Conservation (phyloP, 495 filamentous ascomycete species). For the Penicillium steckii region DNA sequence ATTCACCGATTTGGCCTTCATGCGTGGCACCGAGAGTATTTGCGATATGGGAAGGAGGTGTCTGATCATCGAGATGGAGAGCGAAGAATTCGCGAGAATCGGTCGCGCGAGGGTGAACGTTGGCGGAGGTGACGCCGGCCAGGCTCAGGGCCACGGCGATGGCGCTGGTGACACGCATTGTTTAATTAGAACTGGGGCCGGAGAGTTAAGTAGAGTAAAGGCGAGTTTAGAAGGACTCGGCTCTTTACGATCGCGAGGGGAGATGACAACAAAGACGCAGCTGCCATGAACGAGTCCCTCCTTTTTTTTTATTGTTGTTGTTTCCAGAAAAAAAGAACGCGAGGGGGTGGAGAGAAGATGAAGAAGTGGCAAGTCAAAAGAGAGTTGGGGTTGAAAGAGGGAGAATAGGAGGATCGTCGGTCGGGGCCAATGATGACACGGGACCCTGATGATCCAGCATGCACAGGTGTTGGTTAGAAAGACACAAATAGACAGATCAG, state of each 20-base stretch:
- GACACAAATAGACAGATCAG: no score
- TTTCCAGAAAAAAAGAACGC: not conserved
- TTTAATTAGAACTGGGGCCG: conserved; percentile 12
- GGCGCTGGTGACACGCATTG: conserved; percentile 38
- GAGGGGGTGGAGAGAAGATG: not conserved
- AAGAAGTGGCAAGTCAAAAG: conserved; percentile 4
- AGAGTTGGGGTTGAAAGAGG: not conserved
- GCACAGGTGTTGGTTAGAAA: no score
- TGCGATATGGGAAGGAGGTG: conserved; percentile 71
- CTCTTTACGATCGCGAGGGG: conserved; percentile 10
- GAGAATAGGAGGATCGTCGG: conserved; percentile 13
- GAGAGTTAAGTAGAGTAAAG: conserved; percentile 6
- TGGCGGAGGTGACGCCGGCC: conserved; percentile 37
- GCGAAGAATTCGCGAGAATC: conserved; percentile 86
- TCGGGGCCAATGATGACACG: not conserved
- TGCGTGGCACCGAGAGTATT: conserved; percentile 70
- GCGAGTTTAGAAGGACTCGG: conserved; percentile 11
- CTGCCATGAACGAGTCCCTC: conserved; percentile 28
- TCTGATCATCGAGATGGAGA: conserved; percentile 67
- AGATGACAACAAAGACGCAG: conserved; percentile 3
- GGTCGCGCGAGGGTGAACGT: conserved; percentile 56
- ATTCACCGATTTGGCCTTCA: conserved; percentile 80
- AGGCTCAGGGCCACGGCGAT: conserved; percentile 42
- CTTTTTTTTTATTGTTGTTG: not conserved
- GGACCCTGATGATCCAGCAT: conserved; percentile 1